Conservation (phyloP, 2,329 filamentous ascomycete genomes). For the Proliferodiscus dingleyae region DNA sequence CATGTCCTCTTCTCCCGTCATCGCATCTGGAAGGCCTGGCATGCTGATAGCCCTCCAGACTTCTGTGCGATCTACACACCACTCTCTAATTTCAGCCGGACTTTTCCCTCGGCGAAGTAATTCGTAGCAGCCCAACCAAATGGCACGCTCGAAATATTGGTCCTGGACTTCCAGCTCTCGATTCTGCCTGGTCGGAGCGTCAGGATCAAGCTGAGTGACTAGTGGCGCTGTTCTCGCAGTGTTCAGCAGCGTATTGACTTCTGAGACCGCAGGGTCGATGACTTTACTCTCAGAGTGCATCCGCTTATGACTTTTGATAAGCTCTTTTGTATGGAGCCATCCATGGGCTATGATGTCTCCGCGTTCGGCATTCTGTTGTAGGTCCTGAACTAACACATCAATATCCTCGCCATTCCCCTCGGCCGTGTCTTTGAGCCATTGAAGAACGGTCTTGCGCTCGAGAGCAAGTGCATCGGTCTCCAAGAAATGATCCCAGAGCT, state of each 20-base stretch:
- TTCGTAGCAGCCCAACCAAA: constrained; percentile 93
- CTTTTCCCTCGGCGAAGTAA: constrained; percentile 80
- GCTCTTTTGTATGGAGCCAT: constrained; percentile 86
- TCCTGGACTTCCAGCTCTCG: constrained; percentile 76
- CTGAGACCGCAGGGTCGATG: constrained; percentile 57
- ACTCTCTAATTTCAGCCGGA: constrained; percentile 70
- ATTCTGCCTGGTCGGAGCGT: constrained; percentile 76
- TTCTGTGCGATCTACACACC: constrained; percentile 82
- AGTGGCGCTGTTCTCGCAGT: constrained; percentile 58
- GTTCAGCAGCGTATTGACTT: constrained; percentile 52
- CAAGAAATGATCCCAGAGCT: constrained; percentile 71
- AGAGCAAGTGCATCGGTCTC: constrained; percentile 65
- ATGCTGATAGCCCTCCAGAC: constrained; percentile 84
- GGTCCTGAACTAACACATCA: constrained; percentile 68
- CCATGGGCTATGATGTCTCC: constrained; percentile 81
- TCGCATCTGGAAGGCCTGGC: constrained; percentile 62
- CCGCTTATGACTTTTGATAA: constrained; percentile 86
- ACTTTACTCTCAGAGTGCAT: constrained; percentile 62
- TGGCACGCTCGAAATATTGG: constrained; percentile 80
- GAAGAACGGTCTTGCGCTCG: constrained; percentile 74
- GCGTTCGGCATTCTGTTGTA: constrained; percentile 70
- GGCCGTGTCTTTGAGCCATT: constrained; percentile 80
- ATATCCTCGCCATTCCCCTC: constrained; percentile 64
- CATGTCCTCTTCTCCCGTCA: constrained; percentile 39
- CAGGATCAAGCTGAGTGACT: constrained; percentile 86